These are phyloP conservation scores for Aspergillus oerlinghausenensis DNA, from an alignment of 2,329 filamentous ascomycete species.

Conservation along the genomic window DNA sequence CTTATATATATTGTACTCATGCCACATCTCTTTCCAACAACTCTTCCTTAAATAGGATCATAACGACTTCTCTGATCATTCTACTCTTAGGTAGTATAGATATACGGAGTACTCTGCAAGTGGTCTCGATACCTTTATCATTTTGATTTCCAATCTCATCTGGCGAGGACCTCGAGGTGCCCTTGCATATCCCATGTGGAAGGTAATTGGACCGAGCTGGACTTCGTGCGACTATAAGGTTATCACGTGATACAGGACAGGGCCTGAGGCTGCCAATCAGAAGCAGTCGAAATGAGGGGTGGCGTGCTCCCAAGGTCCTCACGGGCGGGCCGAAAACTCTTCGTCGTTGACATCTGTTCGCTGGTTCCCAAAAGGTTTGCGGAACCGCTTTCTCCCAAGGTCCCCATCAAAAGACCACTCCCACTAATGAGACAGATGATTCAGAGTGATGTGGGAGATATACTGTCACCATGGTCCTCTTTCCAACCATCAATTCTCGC, in stretches of 20 bases:
- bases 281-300: constrained; percentile 13
- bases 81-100: neutral
- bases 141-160: neutral
- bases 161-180: neutral
- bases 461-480: constrained; percentile 9
- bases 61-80: neutral
- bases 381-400: constrained; percentile 24
- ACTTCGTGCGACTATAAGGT: neutral
- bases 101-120: too few relatives aligned
- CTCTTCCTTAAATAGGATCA: neutral
- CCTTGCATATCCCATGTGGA: neutral
- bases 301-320: constrained; percentile 31
- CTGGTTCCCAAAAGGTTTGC: constrained; percentile 18
- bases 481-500: neutral
- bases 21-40: neutral
- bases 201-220: neutral
- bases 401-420: constrained; percentile 20
- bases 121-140: too few relatives aligned
- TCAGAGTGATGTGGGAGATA: neutral
- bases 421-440: neutral
- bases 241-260: neutral
- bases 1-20: neutral
- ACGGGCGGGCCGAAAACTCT: constrained; percentile 9
- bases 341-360: neutral
- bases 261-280: constrained; percentile 7